These are phyloP conservation scores for Sonneratia caseolaris DNA, from an alignment of 345 rosid genomes.

Conservation along the genomic window DNA sequence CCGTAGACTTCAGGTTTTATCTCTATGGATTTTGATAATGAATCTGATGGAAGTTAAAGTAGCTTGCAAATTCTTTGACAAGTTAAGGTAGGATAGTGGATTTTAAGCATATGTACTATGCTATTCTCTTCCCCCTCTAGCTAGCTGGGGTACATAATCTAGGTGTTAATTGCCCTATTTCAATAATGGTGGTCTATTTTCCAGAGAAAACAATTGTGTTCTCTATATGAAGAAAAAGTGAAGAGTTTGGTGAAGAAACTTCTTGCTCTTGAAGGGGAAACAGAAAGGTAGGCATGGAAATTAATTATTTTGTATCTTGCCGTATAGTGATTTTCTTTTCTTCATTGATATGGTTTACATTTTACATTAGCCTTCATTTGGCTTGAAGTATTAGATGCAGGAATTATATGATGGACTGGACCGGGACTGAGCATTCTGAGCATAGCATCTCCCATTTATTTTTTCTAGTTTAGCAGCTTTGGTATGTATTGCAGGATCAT, in stretches of 20 bases:
- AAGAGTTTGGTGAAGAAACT: slow-evolving; percentile 66
- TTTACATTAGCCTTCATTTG: not conserved
- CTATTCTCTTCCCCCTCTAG: not conserved
- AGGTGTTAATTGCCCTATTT: not conserved
- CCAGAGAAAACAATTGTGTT: slow-evolving; percentile 59
- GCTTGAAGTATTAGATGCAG: not conserved
- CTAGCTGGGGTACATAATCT: not conserved
- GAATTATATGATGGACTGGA: not conserved
- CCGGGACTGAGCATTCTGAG: not conserved
- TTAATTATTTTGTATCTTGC: not conserved
- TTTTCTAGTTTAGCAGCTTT: not conserved
- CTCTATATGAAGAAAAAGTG: slow-evolving; percentile 57
- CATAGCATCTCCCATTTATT: not conserved
- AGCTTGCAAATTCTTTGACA: not conserved
- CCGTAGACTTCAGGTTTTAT: not conserved
- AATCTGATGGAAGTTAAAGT: not conserved
- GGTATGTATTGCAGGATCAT: not conserved
- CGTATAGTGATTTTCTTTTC: not conserved
- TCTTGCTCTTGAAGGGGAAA: slow-evolving; percentile 53
- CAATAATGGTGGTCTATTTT: slow-evolving; percentile 15
- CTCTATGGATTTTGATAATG: not conserved
- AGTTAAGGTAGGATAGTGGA: not conserved
- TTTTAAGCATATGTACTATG: slow-evolving; percentile 2
- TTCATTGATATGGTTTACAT: not conserved
- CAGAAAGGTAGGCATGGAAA: slow-evolving; percentile 35